A percentile compares a stretch with the other conserved stretches of the same genome.
These are phyloP conservation scores for Pseudonectria foliicola DNA, from an alignment of 2,329 filamentous ascomycete species.

Conservation along the genomic window DNA sequence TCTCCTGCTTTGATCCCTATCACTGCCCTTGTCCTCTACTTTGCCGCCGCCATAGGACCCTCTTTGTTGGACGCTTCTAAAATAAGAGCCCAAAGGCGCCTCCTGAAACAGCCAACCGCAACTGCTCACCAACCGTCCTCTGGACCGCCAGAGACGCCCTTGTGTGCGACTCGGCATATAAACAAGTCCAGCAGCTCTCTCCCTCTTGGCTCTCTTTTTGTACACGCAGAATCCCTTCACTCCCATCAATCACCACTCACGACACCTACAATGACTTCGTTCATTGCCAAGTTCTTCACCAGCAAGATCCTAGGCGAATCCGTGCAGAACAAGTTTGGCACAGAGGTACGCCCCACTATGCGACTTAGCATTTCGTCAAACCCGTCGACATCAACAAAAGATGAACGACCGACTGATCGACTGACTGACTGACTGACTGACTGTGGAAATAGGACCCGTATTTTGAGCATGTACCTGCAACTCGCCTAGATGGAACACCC, in stretches of 20 bases:
- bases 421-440: slow-evolving; percentile 7
- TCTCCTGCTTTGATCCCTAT: background rate
- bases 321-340: slow-evolving; percentile 50
- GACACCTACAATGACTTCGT: slow-evolving; percentile 39
- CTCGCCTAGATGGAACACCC: slow-evolving; percentile 57
- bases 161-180: slow-evolving; percentile 5
- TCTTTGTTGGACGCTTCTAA: too few species aligned
- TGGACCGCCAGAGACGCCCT: slow-evolving; percentile 12
- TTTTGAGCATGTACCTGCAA: slow-evolving; percentile 75
- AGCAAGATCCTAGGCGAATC: slow-evolving; percentile 53
- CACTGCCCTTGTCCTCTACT: slow-evolving; percentile 2
- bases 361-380: background rate
- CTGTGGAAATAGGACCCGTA: slow-evolving; percentile 66
- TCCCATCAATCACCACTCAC: too few species aligned
- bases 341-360: slow-evolving; percentile 35
- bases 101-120: slow-evolving; percentile 19
- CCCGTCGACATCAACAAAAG: too few species aligned
- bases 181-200: slow-evolving; percentile 1
- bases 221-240: too few species aligned
- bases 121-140: slow-evolving; percentile 8
- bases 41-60: background rate
- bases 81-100: slow-evolving; percentile 6
- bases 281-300: slow-evolving; percentile 46
- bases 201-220: background rate
- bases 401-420: background rate